These are phyloP conservation scores for Dentipellis fragilis DNA, from an alignment of 768 basidiomycete genomes.

Conservation along the genomic window DNA sequence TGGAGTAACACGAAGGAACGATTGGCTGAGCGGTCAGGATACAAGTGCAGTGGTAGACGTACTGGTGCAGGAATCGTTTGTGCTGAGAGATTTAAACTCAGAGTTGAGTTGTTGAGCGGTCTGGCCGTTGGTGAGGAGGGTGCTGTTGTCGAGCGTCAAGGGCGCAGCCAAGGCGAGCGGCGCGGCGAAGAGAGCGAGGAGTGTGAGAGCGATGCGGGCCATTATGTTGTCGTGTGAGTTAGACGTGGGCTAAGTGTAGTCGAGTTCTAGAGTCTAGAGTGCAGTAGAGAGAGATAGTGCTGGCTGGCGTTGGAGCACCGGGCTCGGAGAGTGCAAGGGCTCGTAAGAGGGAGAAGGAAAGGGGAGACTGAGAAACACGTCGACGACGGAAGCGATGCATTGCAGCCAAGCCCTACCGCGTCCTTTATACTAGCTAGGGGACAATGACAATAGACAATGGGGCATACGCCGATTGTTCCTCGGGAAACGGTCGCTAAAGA, in stretches of 20 bases:
- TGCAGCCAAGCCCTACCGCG: not conserved
- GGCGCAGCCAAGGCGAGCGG: slow-evolving; percentile 23
- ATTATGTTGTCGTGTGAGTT: slow-evolving; percentile 2
- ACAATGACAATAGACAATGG: not conserved
- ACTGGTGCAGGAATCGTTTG: slow-evolving; percentile 37
- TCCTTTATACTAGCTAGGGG: not conserved
- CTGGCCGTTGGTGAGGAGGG: slow-evolving; percentile 38
- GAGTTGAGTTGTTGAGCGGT: slow-evolving; percentile 42
- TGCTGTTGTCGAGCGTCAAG: slow-evolving; percentile 27
- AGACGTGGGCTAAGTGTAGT: not conserved
- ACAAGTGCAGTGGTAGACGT: slow-evolving; percentile 6
- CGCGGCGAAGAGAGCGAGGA: slow-evolving; percentile 14
- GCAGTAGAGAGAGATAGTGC: slow-evolving; percentile 3
- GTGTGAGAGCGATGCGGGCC: slow-evolving; percentile 18
- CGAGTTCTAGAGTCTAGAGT: not conserved
- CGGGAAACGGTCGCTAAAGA: not conserved
- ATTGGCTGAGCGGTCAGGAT: not conserved
- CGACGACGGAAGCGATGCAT: not conserved
- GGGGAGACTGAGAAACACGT: not conserved
- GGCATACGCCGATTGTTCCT: not conserved
- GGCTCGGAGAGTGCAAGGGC: slow-evolving; percentile 4
- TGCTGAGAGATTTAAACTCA: slow-evolving; percentile 31
- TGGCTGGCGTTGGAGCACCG: slow-evolving; percentile 4
- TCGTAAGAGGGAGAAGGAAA: not conserved
- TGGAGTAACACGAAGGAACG: slow-evolving; percentile 9